Conservation (phyloP, 2,329 filamentous ascomycete genomes). For the Ophiostoma sp. region DNA sequence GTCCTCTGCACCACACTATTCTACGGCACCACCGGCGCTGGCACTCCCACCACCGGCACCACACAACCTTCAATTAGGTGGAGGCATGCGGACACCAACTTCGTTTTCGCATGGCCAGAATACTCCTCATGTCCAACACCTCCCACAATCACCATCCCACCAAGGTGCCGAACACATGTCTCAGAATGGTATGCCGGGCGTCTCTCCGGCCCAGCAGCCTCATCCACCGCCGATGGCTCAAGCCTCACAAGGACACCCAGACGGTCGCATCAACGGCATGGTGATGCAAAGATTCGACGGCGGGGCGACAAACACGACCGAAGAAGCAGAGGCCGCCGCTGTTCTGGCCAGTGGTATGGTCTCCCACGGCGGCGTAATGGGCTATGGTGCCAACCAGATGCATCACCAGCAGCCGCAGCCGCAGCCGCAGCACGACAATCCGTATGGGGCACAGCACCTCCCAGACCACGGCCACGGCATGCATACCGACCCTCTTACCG, state of each 20-base stretch:
- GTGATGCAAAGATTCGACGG: background rate
- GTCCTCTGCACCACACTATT: slow-evolving; percentile 1
- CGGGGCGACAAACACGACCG: background rate
- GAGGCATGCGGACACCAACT: background rate
- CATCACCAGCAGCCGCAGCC: background rate
- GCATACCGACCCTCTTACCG: background rate
- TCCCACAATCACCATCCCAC: slow-evolving; percentile 3
- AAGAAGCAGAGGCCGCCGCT: slow-evolving; percentile 11
- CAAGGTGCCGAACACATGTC: background rate
- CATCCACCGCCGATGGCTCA: background rate
- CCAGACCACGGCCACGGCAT: background rate
- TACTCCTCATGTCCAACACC: background rate
- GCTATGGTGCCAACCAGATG: background rate
- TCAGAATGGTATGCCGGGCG: background rate
- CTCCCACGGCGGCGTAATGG: slow-evolving; percentile 3
- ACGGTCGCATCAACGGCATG: slow-evolving; percentile 1
- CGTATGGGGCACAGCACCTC: background rate
- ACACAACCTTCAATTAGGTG: background rate
- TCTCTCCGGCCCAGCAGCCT: background rate
- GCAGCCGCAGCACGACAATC: background rate
- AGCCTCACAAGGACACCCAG: background rate
- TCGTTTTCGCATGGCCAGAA: background rate
- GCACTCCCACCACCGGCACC: slow-evolving; percentile 8
- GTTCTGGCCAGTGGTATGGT: slow-evolving; percentile 14
- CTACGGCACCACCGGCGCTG: background rate